Base-by-base conservation (phyloP, 2,329 filamentous ascomycete genomes). In the Macrophomina tecta region DNA sequence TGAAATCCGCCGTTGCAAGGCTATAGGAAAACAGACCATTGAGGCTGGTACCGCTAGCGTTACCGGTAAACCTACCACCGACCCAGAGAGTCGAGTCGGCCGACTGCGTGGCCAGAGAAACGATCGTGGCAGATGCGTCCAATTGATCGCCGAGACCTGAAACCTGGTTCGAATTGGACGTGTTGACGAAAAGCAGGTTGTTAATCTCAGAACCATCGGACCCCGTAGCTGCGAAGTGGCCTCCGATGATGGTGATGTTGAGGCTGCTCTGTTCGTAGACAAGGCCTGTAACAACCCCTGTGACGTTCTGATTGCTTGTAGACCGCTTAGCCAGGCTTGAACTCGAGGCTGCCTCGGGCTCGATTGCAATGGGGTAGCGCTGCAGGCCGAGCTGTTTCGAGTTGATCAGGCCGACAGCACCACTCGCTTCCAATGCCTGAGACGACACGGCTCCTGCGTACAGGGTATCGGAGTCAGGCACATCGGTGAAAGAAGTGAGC, bases 181-280 rank as follows among this genome's bases (percentile, higher is more conserved):
- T 90, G 76, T 97, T 91, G 69, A 98, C 87, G 70, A 99, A 87
- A 45, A 91, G 83, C 16, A 99, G 82, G 73, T 97, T 98, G 70
- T 93, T 84, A 68, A 97, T 84, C 5, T 85, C 84, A 3, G 90
- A 88, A 28, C 89, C 91, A 71, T 94, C 87, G 7, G 85, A 85
- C 14, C 86, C 87, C 36, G 83, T 87, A 0, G 92, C 89, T 7
- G 87, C 86, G 76, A 99, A 99, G 73, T 93, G 92, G 1, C 95
- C 95, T 58, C 90, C 95, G 34, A 98, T 84, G 46, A 98, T 87
- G 0, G 95, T 98, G 66, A 96, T 84, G 77, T 97, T 97, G 69
- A 87, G 86, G 67, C 82, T 83, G 69, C 88, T 87, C 16, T 85
- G 83, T 46, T 85, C 86, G 77, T 97, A 93, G 75, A 96, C 97